Base-by-base conservation (phyloP, 164 flowering plant species). In the Euptelea pleiosperma region DNA sequence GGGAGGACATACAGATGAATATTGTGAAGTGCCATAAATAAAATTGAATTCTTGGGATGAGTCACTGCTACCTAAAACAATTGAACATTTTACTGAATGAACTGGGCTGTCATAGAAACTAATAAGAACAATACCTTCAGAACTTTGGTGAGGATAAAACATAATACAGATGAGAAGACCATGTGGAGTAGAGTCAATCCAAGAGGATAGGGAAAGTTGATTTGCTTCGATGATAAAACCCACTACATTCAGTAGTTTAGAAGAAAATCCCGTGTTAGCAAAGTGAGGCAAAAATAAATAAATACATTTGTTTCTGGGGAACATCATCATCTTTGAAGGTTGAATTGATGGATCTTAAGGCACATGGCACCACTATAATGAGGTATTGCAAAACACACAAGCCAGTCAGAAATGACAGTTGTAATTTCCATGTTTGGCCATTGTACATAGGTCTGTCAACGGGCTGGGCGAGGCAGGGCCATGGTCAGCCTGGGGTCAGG, bases 161-260 rank as follows among this genome's bases (percentile, higher is more conserved):
- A 93, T 24, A 93, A 58, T n/a, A 87, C 83, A 19, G 98, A 89
- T 39, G 98, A 93, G 77, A 93, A 93, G 65, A 87, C 72, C 98
- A 93, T 93, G 77, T 93, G 98, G 63, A 93, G 85, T 14, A 93
- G 85, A 39, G 98, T 89, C 75, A 93, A 67, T 24, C 87, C 98
- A 48, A 93, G 96, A 61, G 98, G 98, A 62, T 86, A 93, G 19
- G 98, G 98, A 63, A 93, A 93, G 72, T 93, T 93, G 52, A 93
- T 86, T 74, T 87, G 85, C 79, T 93, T 87, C 2, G 98, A 93
- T 24, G 98, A 93, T 74, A 93, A 75, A 67, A 93, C 96, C 97
- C 97, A 93, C 98, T 93, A 91, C 82, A 80, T 40, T 57, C 3
- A 42, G 47, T 60, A 48, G 21, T 16, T 3, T 15, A 64, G 26